Percentiles rank a stretch among this genome's conserved stretches.
These are phyloP conservation scores for Beauveria pseudobassiana DNA, from an alignment of 2,329 filamentous ascomycete species.

Conservation along the genomic window DNA sequence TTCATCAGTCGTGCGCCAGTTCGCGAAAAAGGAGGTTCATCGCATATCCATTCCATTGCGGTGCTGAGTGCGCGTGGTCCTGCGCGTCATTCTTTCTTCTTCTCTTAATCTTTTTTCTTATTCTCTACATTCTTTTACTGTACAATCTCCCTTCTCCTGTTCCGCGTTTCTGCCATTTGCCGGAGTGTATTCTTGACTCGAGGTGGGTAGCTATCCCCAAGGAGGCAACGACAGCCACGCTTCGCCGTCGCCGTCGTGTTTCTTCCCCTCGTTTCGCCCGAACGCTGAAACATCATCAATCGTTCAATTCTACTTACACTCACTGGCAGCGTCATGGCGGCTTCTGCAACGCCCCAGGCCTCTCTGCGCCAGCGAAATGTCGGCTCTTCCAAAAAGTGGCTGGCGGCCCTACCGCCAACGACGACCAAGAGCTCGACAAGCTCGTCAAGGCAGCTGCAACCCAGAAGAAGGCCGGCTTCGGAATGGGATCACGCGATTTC, in stretches of 20 bases:
- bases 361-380: slow-evolving; percentile 53
- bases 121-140: slow-evolving; percentile 12
- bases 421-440: slow-evolving; percentile 41
- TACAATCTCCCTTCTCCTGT: slow-evolving; percentile 11
- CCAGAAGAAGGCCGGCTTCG: slow-evolving; percentile 38
- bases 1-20: neutral
- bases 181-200: neutral
- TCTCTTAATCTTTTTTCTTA: neutral
- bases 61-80: slow-evolving; percentile 11
- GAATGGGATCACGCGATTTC: slow-evolving; percentile 82
- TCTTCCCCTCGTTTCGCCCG: neutral
- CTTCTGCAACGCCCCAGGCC: slow-evolving; percentile 45
- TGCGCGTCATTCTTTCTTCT: neutral
- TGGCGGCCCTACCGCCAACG: slow-evolving; percentile 27
- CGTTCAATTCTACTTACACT: neutral
- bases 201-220: slow-evolving; percentile 3
- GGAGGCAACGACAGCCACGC: neutral
- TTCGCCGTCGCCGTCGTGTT: neutral
- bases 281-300: neutral
- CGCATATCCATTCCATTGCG: slow-evolving; percentile 16
- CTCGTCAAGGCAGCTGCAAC: slow-evolving; percentile 33
- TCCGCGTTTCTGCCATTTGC: slow-evolving; percentile 6
- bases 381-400: slow-evolving; percentile 36
- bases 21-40: slow-evolving; percentile 8
- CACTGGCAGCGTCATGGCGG: slow-evolving; percentile 33